phyloP scores from a whole-genome alignment of 352 stramenopile species.

The Phytophthora hibernalis region DNA sequence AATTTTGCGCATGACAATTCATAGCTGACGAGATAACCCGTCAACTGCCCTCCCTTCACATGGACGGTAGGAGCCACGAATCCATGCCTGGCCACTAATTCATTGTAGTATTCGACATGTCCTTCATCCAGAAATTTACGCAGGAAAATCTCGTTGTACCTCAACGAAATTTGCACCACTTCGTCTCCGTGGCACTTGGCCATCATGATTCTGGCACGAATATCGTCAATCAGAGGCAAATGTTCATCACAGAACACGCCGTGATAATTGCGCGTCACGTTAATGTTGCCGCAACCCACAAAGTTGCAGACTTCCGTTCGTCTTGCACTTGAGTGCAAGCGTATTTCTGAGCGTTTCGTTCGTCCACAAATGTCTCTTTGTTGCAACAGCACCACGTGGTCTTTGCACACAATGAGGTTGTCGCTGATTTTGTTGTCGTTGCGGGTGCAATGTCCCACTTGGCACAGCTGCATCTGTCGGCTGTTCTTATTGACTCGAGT shows the following conservation, averaged over 20 bases:
- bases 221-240: conserved; percentile 4
- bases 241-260: conserved; percentile 11
- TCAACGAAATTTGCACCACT: conserved; percentile 3
- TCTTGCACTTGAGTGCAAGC: neutral
- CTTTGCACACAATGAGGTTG: neutral
- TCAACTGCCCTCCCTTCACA: neutral
- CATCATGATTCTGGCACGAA: conserved; percentile 9
- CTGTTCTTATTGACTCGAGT: neutral
- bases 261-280: conserved; percentile 7
- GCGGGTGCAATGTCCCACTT: conserved; percentile 3
- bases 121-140: conserved; percentile 17
- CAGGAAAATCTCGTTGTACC: conserved; percentile 15
- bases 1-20: no score
- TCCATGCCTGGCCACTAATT: conserved; percentile 9
- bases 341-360: neutral
- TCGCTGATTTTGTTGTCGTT: neutral
- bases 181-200: conserved; percentile 11
- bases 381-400: neutral
- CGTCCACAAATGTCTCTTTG: conserved; percentile 7
- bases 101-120: conserved; percentile 17
- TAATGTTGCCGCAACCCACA: neutral
- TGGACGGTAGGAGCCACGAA: conserved; percentile 10
- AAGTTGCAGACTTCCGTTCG: neutral
- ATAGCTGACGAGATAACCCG: neutral
- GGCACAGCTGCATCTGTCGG: neutral